Conservation (phyloP, 2,329 filamentous ascomycete species). For the Drechslerella dactyloides region DNA sequence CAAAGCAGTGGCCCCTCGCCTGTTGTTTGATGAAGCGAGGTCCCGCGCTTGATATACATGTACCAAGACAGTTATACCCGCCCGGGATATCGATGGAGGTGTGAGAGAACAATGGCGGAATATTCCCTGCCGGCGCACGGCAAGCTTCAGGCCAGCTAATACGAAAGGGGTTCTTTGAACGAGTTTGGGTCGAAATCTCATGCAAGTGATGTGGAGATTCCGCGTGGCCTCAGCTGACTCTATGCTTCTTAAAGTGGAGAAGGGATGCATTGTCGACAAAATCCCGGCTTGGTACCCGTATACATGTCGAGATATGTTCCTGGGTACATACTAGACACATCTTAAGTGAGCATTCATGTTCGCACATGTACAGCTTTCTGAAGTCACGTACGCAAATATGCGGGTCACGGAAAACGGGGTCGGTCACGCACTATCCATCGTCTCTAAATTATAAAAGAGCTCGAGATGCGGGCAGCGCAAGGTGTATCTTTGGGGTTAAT, state of each 20-base stretch:
- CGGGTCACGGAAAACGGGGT: too few relatives aligned
- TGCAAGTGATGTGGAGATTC: not conserved
- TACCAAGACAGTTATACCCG: not conserved
- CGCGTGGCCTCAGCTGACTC: not conserved
- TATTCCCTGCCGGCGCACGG: not conserved
- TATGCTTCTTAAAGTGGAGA: not conserved
- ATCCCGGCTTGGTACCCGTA: not conserved
- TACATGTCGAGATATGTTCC: not conserved
- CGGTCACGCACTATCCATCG: too few relatives aligned
- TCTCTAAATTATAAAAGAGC: too few relatives aligned
- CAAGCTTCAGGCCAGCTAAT: not conserved
- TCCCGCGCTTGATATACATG: not conserved
- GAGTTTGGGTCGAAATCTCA: not conserved
- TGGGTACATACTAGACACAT: not conserved
- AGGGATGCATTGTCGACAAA: not conserved
- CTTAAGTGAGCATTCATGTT: too few relatives aligned
- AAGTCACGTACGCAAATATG: too few relatives aligned
- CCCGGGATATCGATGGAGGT: not conserved
- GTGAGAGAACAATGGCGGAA: slow-evolving; percentile 4
- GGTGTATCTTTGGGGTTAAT: too few relatives aligned
- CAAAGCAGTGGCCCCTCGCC: too few relatives aligned
- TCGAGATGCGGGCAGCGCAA: too few relatives aligned
- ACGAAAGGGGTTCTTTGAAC: not conserved
- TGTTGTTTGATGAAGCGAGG: too few relatives aligned
- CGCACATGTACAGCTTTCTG: too few relatives aligned